phyloP scores from a whole-genome alignment of 345 rosid genomes.

The Cochlearia excelsa region DNA sequence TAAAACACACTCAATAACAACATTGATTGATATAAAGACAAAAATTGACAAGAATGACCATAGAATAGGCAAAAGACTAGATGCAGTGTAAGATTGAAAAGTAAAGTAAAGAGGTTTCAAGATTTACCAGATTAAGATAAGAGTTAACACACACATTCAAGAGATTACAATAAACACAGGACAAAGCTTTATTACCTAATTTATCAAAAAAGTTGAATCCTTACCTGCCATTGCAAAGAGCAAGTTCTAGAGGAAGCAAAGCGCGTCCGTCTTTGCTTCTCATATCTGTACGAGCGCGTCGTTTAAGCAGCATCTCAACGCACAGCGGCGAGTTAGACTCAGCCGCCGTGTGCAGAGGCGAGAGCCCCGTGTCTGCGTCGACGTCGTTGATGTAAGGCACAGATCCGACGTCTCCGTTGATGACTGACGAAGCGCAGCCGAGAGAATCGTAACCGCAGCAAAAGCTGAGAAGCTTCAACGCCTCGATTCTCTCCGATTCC shows the following conservation, averaged over 20 bases:
- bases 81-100: background rate
- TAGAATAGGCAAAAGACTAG: slow-evolving; percentile 12
- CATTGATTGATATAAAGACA: slow-evolving; percentile 12
- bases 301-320: slow-evolving; percentile 58
- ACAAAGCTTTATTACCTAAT: slow-evolving; percentile 17
- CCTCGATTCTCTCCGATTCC: slow-evolving; percentile 33
- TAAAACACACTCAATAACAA: slow-evolving; percentile 3
- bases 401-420: slow-evolving; percentile 58
- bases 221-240: slow-evolving; percentile 54
- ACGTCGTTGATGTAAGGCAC: slow-evolving; percentile 54
- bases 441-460: slow-evolving; percentile 62
- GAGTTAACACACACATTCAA: background rate
- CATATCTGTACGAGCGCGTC: slow-evolving; percentile 70
- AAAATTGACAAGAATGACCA: background rate
- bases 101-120: slow-evolving; percentile 2
- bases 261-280: slow-evolving; percentile 57
- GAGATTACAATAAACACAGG: no score
- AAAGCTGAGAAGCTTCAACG: slow-evolving; percentile 46
- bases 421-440: slow-evolving; percentile 51
- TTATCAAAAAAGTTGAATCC: slow-evolving; percentile 22
- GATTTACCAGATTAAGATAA: slow-evolving; percentile 34
- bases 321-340: slow-evolving; percentile 59
- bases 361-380: slow-evolving; percentile 36
- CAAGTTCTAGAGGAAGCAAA: slow-evolving; percentile 62
- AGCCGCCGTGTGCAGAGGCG: slow-evolving; percentile 70